Base-by-base conservation (phyloP, 306 rosid species). In the Dryas octopetala region DNA sequence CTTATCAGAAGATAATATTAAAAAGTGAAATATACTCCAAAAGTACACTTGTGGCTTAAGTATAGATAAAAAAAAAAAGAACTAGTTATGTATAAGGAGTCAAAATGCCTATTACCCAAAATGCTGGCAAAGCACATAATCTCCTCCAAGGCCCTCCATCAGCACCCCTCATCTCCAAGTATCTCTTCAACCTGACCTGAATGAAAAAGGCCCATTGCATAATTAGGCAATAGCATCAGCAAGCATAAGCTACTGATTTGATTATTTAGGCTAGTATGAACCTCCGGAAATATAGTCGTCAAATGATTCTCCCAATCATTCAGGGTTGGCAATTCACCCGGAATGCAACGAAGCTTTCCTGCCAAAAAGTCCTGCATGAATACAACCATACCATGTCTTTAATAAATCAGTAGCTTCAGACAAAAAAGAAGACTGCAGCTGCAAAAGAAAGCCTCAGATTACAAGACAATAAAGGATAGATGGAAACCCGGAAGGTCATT, bases 61-160 rank as follows among this genome's bases (percentile, higher is more conserved):
- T n/a, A 69, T 19, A 54, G 50, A 65, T 44, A 40, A 32, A 32
- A 54, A 6, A 13, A 44, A 57, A 50, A 71, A 26, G 28, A 2
- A 58, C 9, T n/a, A 4, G 40, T 59, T 46, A 51, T 66, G 76
- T 74, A 50, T 44, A 75, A 76, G 49, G 47, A 17, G 73, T 65
- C 66, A 44, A 54, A 72, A 71, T 54, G 76, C 46, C 58, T 79
- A 82, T 76, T 84, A 92, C 99, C 99, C 98, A 96, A 85, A 96
- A 86, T 58, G 99, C 98, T 55, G 99, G 99, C 85, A 96, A 86
- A 79, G 98, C 98, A 80, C 97, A 92, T 76, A 96, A 84, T 84
- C 97, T 92, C 92, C 99, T 90, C 99, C 98, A 96, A 70, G 99
- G 99, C 12, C 99, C 99, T 80, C 97, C 99, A 82, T 96, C 99